Evolutionary conservation across 2,329 filamentous ascomycete species (phyloP).

Genomic region (Sporothrix euskadiensis): DNA sequence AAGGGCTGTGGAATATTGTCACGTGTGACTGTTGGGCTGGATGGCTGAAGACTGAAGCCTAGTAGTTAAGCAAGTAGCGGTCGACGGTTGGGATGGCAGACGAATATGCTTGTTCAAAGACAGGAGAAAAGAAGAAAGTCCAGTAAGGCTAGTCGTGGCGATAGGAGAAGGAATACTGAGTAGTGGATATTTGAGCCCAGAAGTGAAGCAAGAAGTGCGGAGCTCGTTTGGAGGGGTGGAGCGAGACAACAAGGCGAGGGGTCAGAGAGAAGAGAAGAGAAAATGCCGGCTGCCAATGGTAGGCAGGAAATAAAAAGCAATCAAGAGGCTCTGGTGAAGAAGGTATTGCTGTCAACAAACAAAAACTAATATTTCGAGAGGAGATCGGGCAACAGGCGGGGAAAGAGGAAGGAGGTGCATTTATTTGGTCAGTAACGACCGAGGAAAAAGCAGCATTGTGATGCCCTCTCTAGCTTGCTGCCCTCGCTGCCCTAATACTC

Average conservation of each 20-base stretch:
- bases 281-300: neutral
- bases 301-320: neutral
- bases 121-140: neutral
- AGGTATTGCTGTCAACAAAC: neutral
- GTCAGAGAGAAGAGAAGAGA: neutral
- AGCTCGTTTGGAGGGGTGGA: neutral
- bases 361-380: neutral
- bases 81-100: neutral
- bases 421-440: neutral
- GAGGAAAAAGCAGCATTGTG: slow-evolving; percentile 2
- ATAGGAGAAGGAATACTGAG: neutral
- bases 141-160: neutral
- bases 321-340: neutral
- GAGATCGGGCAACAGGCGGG: neutral
- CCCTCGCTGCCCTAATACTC: no score
- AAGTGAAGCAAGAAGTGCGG: neutral
- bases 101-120: neutral
- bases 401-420: neutral
- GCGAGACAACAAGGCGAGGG: neutral
- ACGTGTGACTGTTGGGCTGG: neutral
- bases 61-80: neutral
- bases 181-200: neutral
- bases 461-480: neutral
- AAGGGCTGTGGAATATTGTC: neutral
- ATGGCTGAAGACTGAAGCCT: neutral